Evolutionary conservation across 352 stramenopile genomes (phyloP).

Genomic region (Pythium sukuiense): DNA sequence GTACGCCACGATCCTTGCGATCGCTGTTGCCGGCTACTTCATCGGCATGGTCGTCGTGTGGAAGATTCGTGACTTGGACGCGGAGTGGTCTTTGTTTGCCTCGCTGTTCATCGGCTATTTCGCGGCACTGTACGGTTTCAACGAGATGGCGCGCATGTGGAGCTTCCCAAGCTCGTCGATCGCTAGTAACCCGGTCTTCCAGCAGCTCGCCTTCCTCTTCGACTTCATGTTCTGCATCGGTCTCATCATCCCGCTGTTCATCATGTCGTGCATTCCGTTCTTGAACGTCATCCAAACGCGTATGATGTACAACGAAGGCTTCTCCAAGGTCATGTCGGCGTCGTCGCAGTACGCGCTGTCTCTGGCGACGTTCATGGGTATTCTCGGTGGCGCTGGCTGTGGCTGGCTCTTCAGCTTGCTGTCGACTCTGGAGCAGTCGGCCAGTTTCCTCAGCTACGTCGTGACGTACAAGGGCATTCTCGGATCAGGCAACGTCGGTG

Average conservation of each 20-base stretch:
- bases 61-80: slow-evolving; percentile 34
- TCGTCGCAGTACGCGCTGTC: slow-evolving; percentile 88
- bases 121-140: slow-evolving; percentile 71
- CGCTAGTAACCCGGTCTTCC: slow-evolving; percentile 50
- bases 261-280: slow-evolving; percentile 84
- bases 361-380: slow-evolving; percentile 73
- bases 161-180: slow-evolving; percentile 73
- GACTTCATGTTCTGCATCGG: slow-evolving; percentile 78
- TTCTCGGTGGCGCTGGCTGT: slow-evolving; percentile 66
- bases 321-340: slow-evolving; percentile 83
- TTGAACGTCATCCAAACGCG: slow-evolving; percentile 87
- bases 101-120: slow-evolving; percentile 84
- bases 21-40: slow-evolving; percentile 49
- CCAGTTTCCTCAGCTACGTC: slow-evolving; percentile 76
- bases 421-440: slow-evolving; percentile 64
- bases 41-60: slow-evolving; percentile 40
- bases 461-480: slow-evolving; percentile 61
- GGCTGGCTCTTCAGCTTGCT: slow-evolving; percentile 84
- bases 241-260: slow-evolving; percentile 74
- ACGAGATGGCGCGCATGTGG: slow-evolving; percentile 86
- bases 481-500: slow-evolving; percentile 50
- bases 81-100: slow-evolving; percentile 19
- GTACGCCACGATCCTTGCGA: slow-evolving; percentile 47
- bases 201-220: slow-evolving; percentile 84
- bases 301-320: slow-evolving; percentile 92